A percentile compares a stretch with the other conserved stretches of the same genome.
These are phyloP conservation scores for Anastatica hierochuntica DNA, from an alignment of 345 rosid species.

Conservation along the genomic window DNA sequence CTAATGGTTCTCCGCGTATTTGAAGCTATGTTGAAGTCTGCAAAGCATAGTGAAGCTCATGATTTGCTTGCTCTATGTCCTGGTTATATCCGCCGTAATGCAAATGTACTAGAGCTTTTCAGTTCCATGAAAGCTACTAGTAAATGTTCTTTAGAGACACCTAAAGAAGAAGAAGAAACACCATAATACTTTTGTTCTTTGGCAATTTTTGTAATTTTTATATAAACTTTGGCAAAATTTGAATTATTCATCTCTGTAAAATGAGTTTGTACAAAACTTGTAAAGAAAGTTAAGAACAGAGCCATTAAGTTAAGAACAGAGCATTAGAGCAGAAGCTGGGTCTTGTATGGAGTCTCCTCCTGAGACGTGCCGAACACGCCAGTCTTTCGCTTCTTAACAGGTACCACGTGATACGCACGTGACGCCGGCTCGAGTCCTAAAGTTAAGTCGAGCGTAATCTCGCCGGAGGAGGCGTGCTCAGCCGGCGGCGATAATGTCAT, in stretches of 20 bases:
- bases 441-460: slow-evolving; percentile 44
- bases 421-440: slow-evolving; percentile 45
- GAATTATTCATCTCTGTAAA: no score
- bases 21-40: slow-evolving; percentile 56
- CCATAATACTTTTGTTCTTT: no score
- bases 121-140: slow-evolving; percentile 34
- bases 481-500: slow-evolving; percentile 32
- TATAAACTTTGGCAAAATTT: no score
- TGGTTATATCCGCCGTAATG: slow-evolving; percentile 47
- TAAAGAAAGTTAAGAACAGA: no score
- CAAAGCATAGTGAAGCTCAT: slow-evolving; percentile 59
- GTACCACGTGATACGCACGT: slow-evolving; percentile 46
- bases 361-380: slow-evolving; percentile 1
- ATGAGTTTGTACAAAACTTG: no score
- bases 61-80: slow-evolving; percentile 65
- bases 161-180: no score
- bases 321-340: no score
- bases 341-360: no score
- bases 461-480: slow-evolving; percentile 37
- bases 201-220: no score
- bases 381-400: slow-evolving; percentile 61
- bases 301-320: no score
- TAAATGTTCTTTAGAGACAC: slow-evolving; percentile 14
- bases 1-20: slow-evolving; percentile 51
- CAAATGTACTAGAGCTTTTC: slow-evolving; percentile 73